Percentiles rank a stretch among this genome's conserved stretches.
Conservation (phyloP, 2,329 filamentous ascomycete species). For the Aspergillus thermomutatus region DNA sequence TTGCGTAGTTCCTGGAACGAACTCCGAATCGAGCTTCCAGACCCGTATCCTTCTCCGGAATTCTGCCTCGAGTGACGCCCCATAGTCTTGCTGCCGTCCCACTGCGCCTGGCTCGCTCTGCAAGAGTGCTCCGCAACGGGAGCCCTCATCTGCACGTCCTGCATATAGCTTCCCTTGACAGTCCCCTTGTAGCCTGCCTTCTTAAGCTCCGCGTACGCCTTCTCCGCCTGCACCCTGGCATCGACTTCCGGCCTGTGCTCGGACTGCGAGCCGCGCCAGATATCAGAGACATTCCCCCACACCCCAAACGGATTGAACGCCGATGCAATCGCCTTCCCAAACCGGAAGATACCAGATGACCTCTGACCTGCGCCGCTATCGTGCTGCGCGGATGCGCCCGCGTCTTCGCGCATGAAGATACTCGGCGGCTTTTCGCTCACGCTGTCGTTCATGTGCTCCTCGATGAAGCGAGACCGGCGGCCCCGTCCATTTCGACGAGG, state of each 20-base stretch:
- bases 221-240: conserved; percentile 47
- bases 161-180: conserved; percentile 30
- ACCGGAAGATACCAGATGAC: conserved; percentile 51
- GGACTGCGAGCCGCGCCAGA: conserved; percentile 46
- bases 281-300: conserved; percentile 40
- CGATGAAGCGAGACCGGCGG: conserved; percentile 65
- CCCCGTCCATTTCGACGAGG: conserved; percentile 23
- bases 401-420: conserved; percentile 56
- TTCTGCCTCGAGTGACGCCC: conserved; percentile 14
- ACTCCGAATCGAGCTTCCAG: conserved; percentile 27
- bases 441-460: conserved; percentile 85
- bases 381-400: conserved; percentile 14
- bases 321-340: conserved; percentile 53
- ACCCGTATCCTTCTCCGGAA: conserved; percentile 14
- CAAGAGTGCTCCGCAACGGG: conserved; percentile 33
- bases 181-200: conserved; percentile 47
- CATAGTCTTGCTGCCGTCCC: conserved; percentile 19
- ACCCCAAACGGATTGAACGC: conserved; percentile 53
- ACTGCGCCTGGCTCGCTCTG: conserved; percentile 31
- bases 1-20: conserved; percentile 37
- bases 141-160: conserved; percentile 16
- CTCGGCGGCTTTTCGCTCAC: conserved; percentile 67
- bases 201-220: conserved; percentile 54
- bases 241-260: conserved; percentile 37
- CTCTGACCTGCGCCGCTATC: conserved; percentile 28